Evolutionary conservation across 148 eudicot species (phyloP).

Genomic region (Silene uniflora): DNA sequence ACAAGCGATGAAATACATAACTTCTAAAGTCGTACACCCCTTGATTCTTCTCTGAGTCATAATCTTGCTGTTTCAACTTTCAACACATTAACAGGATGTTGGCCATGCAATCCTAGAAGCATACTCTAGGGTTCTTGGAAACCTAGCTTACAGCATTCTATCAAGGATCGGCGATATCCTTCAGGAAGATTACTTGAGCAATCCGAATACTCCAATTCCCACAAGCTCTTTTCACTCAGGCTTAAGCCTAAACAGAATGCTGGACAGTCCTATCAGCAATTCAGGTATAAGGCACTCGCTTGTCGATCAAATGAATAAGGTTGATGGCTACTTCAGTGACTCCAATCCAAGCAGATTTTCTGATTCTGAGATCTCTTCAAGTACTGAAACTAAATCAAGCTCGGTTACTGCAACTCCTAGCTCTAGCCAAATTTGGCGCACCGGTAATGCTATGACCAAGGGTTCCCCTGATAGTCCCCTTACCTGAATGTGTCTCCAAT

Average conservation of each 20-base stretch:
- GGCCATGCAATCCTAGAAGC: slow-evolving; percentile 94
- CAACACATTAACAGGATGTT: no score
- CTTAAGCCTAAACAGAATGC: slow-evolving; percentile 34
- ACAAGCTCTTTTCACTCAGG: slow-evolving; percentile 40
- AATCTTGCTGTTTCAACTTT: not conserved
- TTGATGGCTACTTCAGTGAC: slow-evolving; percentile 46
- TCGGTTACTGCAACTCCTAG: slow-evolving; percentile 60
- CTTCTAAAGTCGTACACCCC: no score
- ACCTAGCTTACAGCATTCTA: slow-evolving; percentile 69
- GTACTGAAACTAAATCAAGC: slow-evolving; percentile 47
- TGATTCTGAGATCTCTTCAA: slow-evolving; percentile 36
- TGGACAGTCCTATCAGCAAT: slow-evolving; percentile 34
- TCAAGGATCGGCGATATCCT: slow-evolving; percentile 69
- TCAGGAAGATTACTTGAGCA: slow-evolving; percentile 73
- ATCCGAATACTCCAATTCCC: slow-evolving; percentile 66
- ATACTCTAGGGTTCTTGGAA: slow-evolving; percentile 78
- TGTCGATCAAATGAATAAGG: slow-evolving; percentile 54
- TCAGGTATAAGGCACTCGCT: slow-evolving; percentile 52
- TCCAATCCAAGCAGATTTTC: slow-evolving; percentile 39
- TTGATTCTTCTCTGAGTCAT: no score
- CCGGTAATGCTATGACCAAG: slow-evolving; percentile 39
- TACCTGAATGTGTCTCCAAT: not conserved
- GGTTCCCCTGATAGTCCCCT: slow-evolving; percentile 45
- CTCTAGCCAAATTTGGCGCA: slow-evolving; percentile 60
- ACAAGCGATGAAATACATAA: no score